Conservation (phyloP, 2,329 filamentous ascomycete genomes). For the Colletotrichum tamarilloi region DNA sequence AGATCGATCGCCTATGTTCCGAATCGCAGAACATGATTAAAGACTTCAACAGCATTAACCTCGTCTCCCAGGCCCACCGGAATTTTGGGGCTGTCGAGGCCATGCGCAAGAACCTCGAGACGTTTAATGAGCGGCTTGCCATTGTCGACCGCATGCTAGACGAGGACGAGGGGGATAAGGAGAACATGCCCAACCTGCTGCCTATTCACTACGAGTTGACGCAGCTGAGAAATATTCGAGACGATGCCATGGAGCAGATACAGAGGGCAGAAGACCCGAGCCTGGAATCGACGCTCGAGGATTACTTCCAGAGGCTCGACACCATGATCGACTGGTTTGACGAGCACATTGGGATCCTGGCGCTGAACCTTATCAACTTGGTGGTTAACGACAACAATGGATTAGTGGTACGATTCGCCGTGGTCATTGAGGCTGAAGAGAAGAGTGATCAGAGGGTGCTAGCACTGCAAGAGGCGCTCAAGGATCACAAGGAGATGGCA, state of each 20-base stretch:
- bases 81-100: slow-evolving; percentile 95
- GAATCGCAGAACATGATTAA: slow-evolving; percentile 98
- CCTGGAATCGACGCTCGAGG: slow-evolving; percentile 84
- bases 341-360: slow-evolving; percentile 89
- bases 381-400: slow-evolving; percentile 89
- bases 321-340: slow-evolving; percentile 94
- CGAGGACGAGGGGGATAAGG: slow-evolving; percentile 85
- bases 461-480: slow-evolving; percentile 92
- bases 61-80: slow-evolving; percentile 92
- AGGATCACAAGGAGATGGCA: slow-evolving; percentile 95
- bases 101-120: slow-evolving; percentile 92
- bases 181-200: slow-evolving; percentile 92
- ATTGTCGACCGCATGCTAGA: slow-evolving; percentile 82
- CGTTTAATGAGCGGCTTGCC: slow-evolving; percentile 81
- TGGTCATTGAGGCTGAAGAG: slow-evolving; percentile 95
- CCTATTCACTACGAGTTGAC: slow-evolving; percentile 93
- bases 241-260: slow-evolving; percentile 98
- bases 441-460: slow-evolving; percentile 93
- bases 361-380: slow-evolving; percentile 88
- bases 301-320: slow-evolving; percentile 90
- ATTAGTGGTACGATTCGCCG: slow-evolving; percentile 88
- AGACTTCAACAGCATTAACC: slow-evolving; percentile 93
- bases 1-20: slow-evolving; percentile 96
- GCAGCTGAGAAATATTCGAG: slow-evolving; percentile 90
- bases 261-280: slow-evolving; percentile 78